Conservation (phyloP, 2,329 filamentous ascomycete species). For the Whalleya microplaca region DNA sequence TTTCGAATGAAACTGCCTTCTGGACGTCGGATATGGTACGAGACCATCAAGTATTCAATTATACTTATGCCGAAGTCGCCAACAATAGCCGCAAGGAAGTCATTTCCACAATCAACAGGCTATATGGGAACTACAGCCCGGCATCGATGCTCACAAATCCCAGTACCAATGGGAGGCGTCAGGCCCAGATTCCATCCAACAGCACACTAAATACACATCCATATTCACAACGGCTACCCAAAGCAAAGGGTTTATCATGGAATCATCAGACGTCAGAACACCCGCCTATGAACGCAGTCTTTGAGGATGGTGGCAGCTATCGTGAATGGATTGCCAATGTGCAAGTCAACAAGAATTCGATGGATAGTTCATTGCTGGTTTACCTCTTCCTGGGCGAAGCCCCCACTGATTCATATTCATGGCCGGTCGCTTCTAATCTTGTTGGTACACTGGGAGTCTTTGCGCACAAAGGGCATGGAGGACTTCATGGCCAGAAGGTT, state of each 20-base stretch:
- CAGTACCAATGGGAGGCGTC: conserved; percentile 2
- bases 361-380: conserved; percentile 65
- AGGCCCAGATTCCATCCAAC: background rate
- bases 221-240: background rate
- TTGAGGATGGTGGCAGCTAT: conserved; percentile 49
- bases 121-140: conserved; percentile 58
- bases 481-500: conserved; percentile 43
- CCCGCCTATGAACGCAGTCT: conserved; percentile 38
- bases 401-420: conserved; percentile 48
- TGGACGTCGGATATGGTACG: conserved; percentile 70
- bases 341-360: conserved; percentile 60
- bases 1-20: conserved; percentile 61
- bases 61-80: conserved; percentile 72
- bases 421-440: conserved; percentile 58
- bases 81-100: conserved; percentile 49
- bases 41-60: conserved; percentile 66
- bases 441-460: conserved; percentile 66
- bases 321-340: conserved; percentile 73
- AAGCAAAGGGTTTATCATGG: conserved; percentile 26
- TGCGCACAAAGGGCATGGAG: conserved; percentile 36
- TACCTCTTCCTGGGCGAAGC: conserved; percentile 69
- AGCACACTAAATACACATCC: background rate
- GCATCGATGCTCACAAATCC: conserved; percentile 35
- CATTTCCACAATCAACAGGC: conserved; percentile 57
- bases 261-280: conserved; percentile 23